These are phyloP conservation scores for Lippia alba DNA, from an alignment of 305 asterid species.

Conservation along the genomic window DNA sequence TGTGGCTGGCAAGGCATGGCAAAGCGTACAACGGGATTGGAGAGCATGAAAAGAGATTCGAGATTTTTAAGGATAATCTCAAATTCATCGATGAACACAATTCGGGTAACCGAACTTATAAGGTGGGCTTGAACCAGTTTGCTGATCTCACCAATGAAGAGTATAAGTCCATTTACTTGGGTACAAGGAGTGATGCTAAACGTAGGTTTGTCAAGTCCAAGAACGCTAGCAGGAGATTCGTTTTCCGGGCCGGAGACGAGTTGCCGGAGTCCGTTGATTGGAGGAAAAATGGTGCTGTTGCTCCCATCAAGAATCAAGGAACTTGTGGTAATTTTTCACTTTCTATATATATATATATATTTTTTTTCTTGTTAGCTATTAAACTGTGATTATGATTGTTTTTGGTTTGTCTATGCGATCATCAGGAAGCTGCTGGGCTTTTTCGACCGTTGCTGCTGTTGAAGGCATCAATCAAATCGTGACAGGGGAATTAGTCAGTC, in stretches of 20 bases:
- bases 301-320: slow-evolving; percentile 80
- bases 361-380: too few species aligned
- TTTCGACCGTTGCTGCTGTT: slow-evolving; percentile 76
- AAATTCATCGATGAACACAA: slow-evolving; percentile 69
- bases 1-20: slow-evolving; percentile 69
- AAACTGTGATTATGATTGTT: too few species aligned
- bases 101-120: slow-evolving; percentile 53
- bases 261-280: slow-evolving; percentile 81
- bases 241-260: slow-evolving; percentile 40
- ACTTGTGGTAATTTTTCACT: slow-evolving; percentile 56
- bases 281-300: slow-evolving; percentile 75
- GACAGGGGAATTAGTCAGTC: slow-evolving; percentile 61
- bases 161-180: slow-evolving; percentile 63
- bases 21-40: slow-evolving; percentile 64
- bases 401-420: too few species aligned
- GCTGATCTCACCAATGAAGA: slow-evolving; percentile 77
- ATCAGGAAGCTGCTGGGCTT: slow-evolving; percentile 92
- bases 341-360: too few species aligned
- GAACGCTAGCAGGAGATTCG: slow-evolving; percentile 49
- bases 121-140: slow-evolving; percentile 72
- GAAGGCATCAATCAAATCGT: slow-evolving; percentile 68
- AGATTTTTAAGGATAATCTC: slow-evolving; percentile 68
- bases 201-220: slow-evolving; percentile 62
- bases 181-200: slow-evolving; percentile 55
- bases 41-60: slow-evolving; percentile 63